A percentile compares a stretch with the other conserved stretches of the same genome.
phyloP scores from a whole-genome alignment of 495 filamentous ascomycete genomes.

The Penicillium chermesinum region DNA sequence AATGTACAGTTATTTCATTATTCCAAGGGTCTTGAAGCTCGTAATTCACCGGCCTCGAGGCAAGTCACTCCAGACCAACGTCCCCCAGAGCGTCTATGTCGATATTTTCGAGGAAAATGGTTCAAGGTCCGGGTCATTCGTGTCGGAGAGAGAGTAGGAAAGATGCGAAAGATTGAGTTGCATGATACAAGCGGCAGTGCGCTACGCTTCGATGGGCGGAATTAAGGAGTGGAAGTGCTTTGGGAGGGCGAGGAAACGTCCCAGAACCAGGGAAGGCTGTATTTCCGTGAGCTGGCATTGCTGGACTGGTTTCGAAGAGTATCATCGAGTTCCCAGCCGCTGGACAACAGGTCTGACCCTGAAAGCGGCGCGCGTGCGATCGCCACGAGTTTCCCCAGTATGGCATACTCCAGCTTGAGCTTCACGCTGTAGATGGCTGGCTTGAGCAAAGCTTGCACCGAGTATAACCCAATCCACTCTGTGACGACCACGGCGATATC shows the following conservation, averaged over 20 bases:
- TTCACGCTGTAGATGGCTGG: conserved; percentile 50
- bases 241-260: conserved; percentile 5
- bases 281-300: conserved; percentile 1
- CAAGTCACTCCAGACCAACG: too few species aligned
- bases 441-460: conserved; percentile 47
- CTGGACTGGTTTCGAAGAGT: conserved; percentile 1
- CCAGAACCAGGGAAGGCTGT: conserved; percentile 16
- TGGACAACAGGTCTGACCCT: conserved; percentile 12
- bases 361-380: conserved; percentile 17
- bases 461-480: conserved; percentile 44
- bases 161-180: too few species aligned
- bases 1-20: too few species aligned
- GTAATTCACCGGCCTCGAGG: too few species aligned
- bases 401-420: conserved; percentile 49
- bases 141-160: too few species aligned
- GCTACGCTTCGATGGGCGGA: too few species aligned
- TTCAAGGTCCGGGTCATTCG: too few species aligned
- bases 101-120: too few species aligned
- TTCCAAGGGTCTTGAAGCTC: too few species aligned
- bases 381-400: conserved; percentile 46
- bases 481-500: conserved; percentile 44
- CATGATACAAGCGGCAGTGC: too few species aligned
- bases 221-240: not conserved
- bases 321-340: conserved; percentile 12
- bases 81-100: too few species aligned